A percentile compares a stretch with the other conserved stretches of the same genome.
Conservation (phyloP, 2,329 filamentous ascomycete species). For the Coniochaeta pulveracea region DNA sequence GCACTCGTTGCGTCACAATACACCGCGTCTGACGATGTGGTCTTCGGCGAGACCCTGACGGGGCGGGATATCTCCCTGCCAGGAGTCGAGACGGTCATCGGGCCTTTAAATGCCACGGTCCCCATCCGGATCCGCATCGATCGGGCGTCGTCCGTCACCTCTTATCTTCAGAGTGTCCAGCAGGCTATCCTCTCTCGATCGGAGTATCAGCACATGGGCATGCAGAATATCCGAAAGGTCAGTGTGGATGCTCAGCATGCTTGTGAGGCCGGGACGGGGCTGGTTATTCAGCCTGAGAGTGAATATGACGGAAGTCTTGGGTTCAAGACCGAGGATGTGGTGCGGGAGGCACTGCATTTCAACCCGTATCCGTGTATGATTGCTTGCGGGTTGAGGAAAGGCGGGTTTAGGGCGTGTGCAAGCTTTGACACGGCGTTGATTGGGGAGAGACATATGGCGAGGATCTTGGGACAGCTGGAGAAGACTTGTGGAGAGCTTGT, state of each 20-base stretch:
- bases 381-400: conserved; percentile 28
- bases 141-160: conserved; percentile 19
- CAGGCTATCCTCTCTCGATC: conserved; percentile 22
- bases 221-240: conserved; percentile 47
- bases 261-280: conserved; percentile 41
- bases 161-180: conserved; percentile 25
- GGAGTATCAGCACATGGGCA: conserved; percentile 51
- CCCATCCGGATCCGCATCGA: conserved; percentile 2
- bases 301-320: conserved; percentile 9
- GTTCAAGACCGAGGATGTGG: conserved; percentile 8
- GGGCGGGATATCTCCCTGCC: conserved; percentile 36
- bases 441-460: conserved; percentile 21
- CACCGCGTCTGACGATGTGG: conserved; percentile 37
- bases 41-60: conserved; percentile 47
- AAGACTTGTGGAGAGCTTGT: conserved; percentile 12
- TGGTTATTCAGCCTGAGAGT: conserved; percentile 39
- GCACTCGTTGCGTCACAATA: conserved; percentile 41
- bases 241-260: conserved; percentile 41
- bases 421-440: conserved; percentile 29
- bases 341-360: conserved; percentile 21
- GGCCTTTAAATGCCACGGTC: conserved; percentile 24
- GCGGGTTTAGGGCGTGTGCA: conserved; percentile 28
- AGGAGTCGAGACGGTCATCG: conserved; percentile 40
- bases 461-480: conserved; percentile 23
- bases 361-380: conserved; percentile 38